Evolutionary conservation across 176 grass and related monocot genomes (phyloP).

Genomic region (Carex cristatella): DNA sequence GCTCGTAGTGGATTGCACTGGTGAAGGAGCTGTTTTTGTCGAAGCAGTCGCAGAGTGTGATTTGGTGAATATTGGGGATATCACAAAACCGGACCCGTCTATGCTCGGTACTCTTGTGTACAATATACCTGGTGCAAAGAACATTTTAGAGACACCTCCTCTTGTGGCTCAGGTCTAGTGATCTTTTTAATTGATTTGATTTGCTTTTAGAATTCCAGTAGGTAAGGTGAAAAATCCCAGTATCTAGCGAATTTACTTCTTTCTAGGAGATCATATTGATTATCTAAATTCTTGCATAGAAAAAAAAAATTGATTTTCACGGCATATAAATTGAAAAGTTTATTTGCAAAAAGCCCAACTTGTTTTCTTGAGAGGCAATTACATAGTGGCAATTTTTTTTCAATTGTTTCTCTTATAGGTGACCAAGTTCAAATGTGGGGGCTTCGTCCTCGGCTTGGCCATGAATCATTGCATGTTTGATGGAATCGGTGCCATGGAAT

Average conservation of each 20-base stretch:
- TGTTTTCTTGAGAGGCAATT: background rate
- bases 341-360: background rate
- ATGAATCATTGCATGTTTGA: slow-evolving; percentile 96
- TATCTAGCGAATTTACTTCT: background rate
- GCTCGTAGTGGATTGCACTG: slow-evolving; percentile 50
- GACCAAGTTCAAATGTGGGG: slow-evolving; percentile 69
- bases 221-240: background rate
- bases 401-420: slow-evolving; percentile 28
- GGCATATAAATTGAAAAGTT: background rate
- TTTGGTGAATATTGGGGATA: slow-evolving; percentile 54
- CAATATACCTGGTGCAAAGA: slow-evolving; percentile 58
- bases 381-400: background rate
- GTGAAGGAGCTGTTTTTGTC: slow-evolving; percentile 64
- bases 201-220: background rate
- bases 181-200: background rate
- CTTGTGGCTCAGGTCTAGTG: slow-evolving; percentile 50
- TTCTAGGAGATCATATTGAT: background rate
- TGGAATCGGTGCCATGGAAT: slow-evolving; percentile 74
- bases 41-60: slow-evolving; percentile 47
- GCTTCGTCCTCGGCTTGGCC: slow-evolving; percentile 54
- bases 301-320: too few relatives aligned
- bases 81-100: slow-evolving; percentile 38
- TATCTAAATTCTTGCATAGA: background rate
- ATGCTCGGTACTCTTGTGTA: slow-evolving; percentile 69
- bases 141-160: slow-evolving; percentile 59